Evolutionary conservation across 169 alveolate genomes (phyloP).

Genomic region (Babesia ovis): DNA sequence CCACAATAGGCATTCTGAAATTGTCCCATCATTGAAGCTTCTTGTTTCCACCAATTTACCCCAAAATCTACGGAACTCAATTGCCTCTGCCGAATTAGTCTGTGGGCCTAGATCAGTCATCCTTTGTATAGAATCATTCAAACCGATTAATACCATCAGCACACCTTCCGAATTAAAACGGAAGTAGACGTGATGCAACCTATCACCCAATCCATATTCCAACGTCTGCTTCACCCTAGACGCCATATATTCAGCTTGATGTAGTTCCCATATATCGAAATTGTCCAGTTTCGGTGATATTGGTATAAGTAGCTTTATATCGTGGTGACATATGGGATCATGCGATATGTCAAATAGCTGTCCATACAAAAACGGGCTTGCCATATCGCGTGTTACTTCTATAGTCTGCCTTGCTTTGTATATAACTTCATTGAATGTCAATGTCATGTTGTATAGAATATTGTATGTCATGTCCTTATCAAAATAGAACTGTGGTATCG

Average conservation of each 20-base stretch:
- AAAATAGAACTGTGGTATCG: conserved; percentile 15
- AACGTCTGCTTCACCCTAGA: neutral
- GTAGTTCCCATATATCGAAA: conserved; percentile 21
- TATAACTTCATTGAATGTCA: conserved; percentile 4
- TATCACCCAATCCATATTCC: conserved; percentile 28
- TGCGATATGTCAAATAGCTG: conserved; percentile 10
- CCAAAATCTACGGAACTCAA: conserved; percentile 35
- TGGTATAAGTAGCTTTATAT: neutral
- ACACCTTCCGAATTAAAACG: neutral
- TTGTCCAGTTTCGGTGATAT: neutral
- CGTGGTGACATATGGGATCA: conserved; percentile 5
- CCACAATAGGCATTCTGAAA: conserved; percentile 51
- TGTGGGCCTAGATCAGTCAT: conserved; percentile 33
- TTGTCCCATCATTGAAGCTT: conserved; percentile 39
- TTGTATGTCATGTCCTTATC: neutral
- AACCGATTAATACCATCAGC: conserved; percentile 8
- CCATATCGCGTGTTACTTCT: neutral
- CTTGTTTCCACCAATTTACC: conserved; percentile 31
- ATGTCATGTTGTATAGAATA: neutral
- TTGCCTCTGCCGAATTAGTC: neutral
- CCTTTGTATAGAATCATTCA: conserved; percentile 26
- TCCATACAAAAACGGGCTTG: conserved; percentile 24
- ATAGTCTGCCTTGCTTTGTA: conserved; percentile 2
- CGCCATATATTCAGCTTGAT: conserved; percentile 5
- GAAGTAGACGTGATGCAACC: conserved; percentile 17